Percentiles rank a stretch among this genome's conserved stretches.
Evolutionary conservation across 78 protist species (phyloP).

Genomic region (Dictyostelium discoideum): DNA sequence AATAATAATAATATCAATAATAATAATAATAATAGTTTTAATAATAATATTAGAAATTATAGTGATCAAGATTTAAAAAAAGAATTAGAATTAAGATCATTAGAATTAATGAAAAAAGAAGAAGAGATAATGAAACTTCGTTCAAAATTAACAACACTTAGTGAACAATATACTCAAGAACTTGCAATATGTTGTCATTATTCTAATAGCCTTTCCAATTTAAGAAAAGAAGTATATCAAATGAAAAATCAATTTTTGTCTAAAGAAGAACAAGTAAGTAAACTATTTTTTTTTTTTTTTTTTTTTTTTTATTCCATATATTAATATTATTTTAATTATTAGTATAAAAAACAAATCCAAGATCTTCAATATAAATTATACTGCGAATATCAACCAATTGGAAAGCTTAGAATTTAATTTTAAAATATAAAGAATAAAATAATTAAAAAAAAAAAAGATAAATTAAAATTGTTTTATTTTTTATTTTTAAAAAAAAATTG

Average conservation of each 20-base stretch:
- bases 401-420: background rate
- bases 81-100: constrained; percentile 19
- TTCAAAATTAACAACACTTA: background rate
- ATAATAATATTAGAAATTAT: background rate
- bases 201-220: constrained; percentile 5
- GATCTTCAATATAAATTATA: constrained; percentile 56
- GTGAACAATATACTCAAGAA: constrained; percentile 43
- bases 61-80: constrained; percentile 16
- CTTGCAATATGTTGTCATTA: constrained; percentile 40
- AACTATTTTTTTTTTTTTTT: background rate
- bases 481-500: no score
- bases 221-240: constrained; percentile 33
- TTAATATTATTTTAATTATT: background rate
- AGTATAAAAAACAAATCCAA: constrained; percentile 61
- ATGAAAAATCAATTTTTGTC: background rate
- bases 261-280: constrained; percentile 69
- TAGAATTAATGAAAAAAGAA: constrained; percentile 36
- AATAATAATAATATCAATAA: background rate
- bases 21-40: background rate
- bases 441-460: no score
- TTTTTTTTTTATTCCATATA: background rate
- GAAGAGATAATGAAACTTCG: constrained; percentile 43
- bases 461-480: no score
- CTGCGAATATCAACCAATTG: constrained; percentile 21
- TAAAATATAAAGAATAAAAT: no score